These are phyloP conservation scores for Pseudozyma tsukubaensis DNA, from an alignment of 1,284 basidiomycete species.

Conservation along the genomic window DNA sequence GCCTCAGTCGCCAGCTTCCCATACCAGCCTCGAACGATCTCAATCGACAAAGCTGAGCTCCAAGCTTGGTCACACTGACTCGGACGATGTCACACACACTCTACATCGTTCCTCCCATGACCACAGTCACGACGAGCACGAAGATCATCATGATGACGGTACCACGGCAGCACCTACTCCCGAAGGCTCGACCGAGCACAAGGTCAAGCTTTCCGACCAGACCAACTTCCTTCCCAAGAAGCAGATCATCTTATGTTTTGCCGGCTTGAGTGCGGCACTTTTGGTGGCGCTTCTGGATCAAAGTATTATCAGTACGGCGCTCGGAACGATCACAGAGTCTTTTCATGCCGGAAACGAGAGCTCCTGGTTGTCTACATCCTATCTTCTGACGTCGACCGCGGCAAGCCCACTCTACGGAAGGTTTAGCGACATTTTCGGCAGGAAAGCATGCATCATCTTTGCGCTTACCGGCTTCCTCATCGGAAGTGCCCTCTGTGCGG, in stretches of 20 bases:
- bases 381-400: conserved; percentile 69
- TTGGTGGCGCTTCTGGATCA: conserved; percentile 67
- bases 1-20: not conserved
- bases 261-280: conserved; percentile 72
- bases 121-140: not conserved
- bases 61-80: conserved; percentile 17
- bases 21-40: conserved; percentile 5
- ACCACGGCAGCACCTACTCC: conserved; percentile 38
- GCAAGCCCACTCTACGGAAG: conserved; percentile 67
- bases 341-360: conserved; percentile 68
- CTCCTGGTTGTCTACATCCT: conserved; percentile 70
- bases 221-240: conserved; percentile 79
- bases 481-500: conserved; percentile 68
- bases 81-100: conserved; percentile 8
- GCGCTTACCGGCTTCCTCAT: conserved; percentile 74
- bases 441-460: conserved; percentile 77
- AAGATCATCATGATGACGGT: conserved; percentile 19
- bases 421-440: conserved; percentile 77
- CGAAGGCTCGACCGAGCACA: conserved; percentile 31
- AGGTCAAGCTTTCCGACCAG: conserved; percentile 76
- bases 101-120: conserved; percentile 14
- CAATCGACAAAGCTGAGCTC: conserved; percentile 1
- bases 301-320: conserved; percentile 68
- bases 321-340: conserved; percentile 63
- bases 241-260: conserved; percentile 77